Base-by-base conservation (phyloP, 371 early-diverging fungal genomes). In the Rhizopus sp. region DNA sequence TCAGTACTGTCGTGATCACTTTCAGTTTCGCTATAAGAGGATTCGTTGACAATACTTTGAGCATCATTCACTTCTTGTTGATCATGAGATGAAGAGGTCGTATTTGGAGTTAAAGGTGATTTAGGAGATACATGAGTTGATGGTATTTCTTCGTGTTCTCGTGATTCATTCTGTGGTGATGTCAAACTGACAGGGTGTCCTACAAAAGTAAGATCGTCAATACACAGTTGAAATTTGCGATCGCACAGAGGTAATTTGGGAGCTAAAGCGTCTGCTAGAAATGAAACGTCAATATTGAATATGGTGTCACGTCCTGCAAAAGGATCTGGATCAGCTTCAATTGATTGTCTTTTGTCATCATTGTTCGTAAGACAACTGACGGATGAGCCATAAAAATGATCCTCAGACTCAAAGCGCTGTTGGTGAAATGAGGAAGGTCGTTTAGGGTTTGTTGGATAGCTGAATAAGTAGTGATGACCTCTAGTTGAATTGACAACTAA, bases 141-240 rank as follows among this genome's bases (percentile, higher is more conserved):
- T 37, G 30, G 10, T 47, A 12, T 2, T 8, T 3, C 31, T 39
- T 41, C 57, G 15, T 41, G 32, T 7, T 40, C 15, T 17, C 35
- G n/a, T 39, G 51, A 31, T 12, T 60, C 56, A 7, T 60, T 42
- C 5, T 69, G 60, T 65, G 80, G 63, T 48, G 87, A 57, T 44
- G 81, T 56, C 4, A 85, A 57, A 38, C 78, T 81, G 16, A 85
- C 82, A 2, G 86, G 87, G 57, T 85, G 87, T 0, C 87, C 88
- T 23, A 93, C 84, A 80, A 92, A 91, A 0, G 87, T 87, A 53
- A 91, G 40, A 48, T 88, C 87, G 55, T 93, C 90, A 31, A 93
- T 83, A 12, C 83, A 79, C n/a, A 93, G 77, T 61, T 90, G 89
- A 64, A 93, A 93, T 50, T 84, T 80, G 32, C 80, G 71, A 68